phyloP scores from a whole-genome alignment of 805 yeast genomes.

The Candida silvicultrix region DNA sequence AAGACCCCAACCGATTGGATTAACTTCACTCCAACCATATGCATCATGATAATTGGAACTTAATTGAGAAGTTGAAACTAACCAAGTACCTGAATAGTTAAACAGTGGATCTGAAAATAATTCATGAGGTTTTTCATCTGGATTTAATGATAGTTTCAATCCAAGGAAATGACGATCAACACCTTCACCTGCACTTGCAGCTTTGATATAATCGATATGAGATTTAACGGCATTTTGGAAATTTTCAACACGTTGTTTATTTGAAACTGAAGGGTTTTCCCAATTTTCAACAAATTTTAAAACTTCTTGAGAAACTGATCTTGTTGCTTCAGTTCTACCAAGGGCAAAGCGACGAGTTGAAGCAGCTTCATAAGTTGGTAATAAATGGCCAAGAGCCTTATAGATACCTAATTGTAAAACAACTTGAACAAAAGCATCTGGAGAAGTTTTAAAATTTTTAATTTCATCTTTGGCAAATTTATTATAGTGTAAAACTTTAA shows the following conservation, averaged over 20 bases:
- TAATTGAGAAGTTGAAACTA: constrained; percentile 81
- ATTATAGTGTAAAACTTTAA: constrained; percentile 72
- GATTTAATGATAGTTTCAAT: constrained; percentile 59
- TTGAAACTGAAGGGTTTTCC: constrained; percentile 43
- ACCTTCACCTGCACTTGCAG: constrained; percentile 82
- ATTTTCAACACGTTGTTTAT: constrained; percentile 52
- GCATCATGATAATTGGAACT: constrained; percentile 82
- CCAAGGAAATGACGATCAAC: constrained; percentile 94
- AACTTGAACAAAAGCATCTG: constrained; percentile 92
- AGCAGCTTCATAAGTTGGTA: constrained; percentile 95
- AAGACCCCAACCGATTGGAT: constrained; percentile 88
- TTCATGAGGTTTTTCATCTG: constrained; percentile 53
- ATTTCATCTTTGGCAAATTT: constrained; percentile 85
- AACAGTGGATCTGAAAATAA: constrained; percentile 73
- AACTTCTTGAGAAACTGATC: constrained; percentile 74
- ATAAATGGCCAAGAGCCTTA: constrained; percentile 68
- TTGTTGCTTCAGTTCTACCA: constrained; percentile 93
- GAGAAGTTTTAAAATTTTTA: constrained; percentile 79
- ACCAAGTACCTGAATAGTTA: constrained; percentile 78
- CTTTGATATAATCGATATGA: constrained; percentile 67
- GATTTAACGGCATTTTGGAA: constrained; percentile 68
- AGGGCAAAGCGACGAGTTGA: constrained; percentile 83
- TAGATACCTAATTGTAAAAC: constrained; percentile 85
- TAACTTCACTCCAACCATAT: constrained; percentile 95
- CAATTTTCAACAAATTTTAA: constrained; percentile 67